A percentile compares a stretch with the other conserved stretches of the same genome.
phyloP scores from a whole-genome alignment of 2,329 filamentous ascomycete species.

The Claviceps capensis region DNA sequence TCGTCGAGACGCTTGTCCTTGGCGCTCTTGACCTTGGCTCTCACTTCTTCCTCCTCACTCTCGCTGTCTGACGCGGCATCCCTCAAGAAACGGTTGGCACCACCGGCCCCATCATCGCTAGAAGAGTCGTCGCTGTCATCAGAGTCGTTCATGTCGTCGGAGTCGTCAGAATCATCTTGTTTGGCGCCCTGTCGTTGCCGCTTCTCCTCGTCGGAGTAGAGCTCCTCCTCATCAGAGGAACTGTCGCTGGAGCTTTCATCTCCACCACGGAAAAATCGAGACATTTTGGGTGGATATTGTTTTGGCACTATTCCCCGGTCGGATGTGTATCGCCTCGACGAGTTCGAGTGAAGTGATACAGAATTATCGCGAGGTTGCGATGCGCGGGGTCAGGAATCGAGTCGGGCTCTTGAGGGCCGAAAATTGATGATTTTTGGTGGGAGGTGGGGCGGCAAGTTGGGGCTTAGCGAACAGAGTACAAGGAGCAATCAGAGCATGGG shows the following conservation, averaged over 20 bases:
- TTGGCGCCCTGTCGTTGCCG: slow-evolving; percentile 24
- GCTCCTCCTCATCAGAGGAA: slow-evolving; percentile 91
- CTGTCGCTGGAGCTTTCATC: slow-evolving; percentile 89
- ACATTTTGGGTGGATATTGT: slow-evolving; percentile 48
- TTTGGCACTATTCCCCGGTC: slow-evolving; percentile 5
- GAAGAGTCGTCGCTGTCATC: slow-evolving; percentile 42
- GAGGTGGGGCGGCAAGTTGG: slow-evolving; percentile 25
- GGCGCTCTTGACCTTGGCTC: slow-evolving; percentile 85
- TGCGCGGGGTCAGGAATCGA: slow-evolving; percentile 24
- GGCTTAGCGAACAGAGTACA: slow-evolving; percentile 20
- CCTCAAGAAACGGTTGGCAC: slow-evolving; percentile 74
- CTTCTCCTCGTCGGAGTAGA: slow-evolving; percentile 50
- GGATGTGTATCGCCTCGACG: slow-evolving; percentile 3
- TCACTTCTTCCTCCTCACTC: slow-evolving; percentile 74
- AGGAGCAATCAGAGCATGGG: not conserved
- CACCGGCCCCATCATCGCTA: slow-evolving; percentile 53
- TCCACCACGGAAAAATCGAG: slow-evolving; percentile 90
- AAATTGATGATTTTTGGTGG: slow-evolving; percentile 31
- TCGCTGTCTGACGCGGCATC: slow-evolving; percentile 61
- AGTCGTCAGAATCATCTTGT: slow-evolving; percentile 21
- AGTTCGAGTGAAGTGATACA: slow-evolving; percentile 8
- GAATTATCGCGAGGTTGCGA: slow-evolving; percentile 13
- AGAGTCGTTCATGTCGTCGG: slow-evolving; percentile 30
- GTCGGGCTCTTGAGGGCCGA: slow-evolving; percentile 15
- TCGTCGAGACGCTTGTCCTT: slow-evolving; percentile 97